These are phyloP conservation scores for Aspergillus ochraceus DNA, from an alignment of 2,329 filamentous ascomycete genomes.

Conservation along the genomic window DNA sequence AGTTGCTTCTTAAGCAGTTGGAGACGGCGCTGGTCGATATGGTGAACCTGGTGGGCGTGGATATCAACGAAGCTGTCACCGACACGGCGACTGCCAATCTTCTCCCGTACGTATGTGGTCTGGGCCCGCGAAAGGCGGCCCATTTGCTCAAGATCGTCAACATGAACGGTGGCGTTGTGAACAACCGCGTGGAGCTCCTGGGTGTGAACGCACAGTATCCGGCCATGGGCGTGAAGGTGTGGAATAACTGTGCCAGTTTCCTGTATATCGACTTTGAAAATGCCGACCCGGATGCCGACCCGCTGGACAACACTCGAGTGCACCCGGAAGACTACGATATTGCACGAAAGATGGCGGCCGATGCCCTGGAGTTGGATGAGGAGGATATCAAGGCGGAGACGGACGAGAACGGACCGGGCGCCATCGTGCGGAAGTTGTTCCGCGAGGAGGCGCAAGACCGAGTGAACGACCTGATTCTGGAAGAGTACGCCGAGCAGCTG, in stretches of 20 bases:
- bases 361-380: constrained; percentile 93
- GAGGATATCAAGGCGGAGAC: constrained; percentile 96
- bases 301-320: constrained; percentile 93
- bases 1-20: constrained; percentile 80
- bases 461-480: constrained; percentile 92
- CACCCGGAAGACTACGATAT: constrained; percentile 98
- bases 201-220: constrained; percentile 81
- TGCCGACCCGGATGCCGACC: constrained; percentile 80
- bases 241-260: constrained; percentile 97
- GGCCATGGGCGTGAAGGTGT: constrained; percentile 85
- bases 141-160: constrained; percentile 87
- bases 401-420: constrained; percentile 83
- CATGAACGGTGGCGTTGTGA: constrained; percentile 81
- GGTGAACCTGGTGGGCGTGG: constrained; percentile 93
- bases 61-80: constrained; percentile 86
- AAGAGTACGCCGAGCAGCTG: constrained; percentile 95
- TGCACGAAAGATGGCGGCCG: constrained; percentile 95
- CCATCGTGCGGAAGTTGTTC: constrained; percentile 92
- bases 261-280: constrained; percentile 84
- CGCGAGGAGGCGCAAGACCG: constrained; percentile 91
- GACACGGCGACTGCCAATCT: constrained; percentile 83
- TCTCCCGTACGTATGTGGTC: constrained; percentile 84
- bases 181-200: constrained; percentile 81
- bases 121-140: constrained; percentile 88
- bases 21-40: constrained; percentile 99